A percentile compares a stretch with the other conserved stretches of the same genome.
Conservation (phyloP, 2,329 filamentous ascomycete genomes). For the Ceratocystiopsis sp. region DNA sequence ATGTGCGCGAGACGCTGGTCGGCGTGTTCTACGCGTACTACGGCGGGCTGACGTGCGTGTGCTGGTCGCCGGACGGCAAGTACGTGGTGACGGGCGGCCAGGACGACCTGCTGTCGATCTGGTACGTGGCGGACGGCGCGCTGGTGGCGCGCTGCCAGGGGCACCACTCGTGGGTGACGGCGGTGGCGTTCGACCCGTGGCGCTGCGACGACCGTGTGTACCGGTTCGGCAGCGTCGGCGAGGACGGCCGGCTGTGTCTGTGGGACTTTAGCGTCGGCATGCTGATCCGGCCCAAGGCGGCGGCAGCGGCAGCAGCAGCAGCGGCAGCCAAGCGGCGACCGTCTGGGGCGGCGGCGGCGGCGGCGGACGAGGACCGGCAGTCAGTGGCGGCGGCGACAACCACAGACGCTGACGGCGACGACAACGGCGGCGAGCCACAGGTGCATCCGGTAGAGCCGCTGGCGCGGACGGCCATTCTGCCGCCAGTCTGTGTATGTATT, state of each 20-base stretch:
- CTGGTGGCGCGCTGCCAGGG: conserved; percentile 88
- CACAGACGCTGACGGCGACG: conserved; percentile 35
- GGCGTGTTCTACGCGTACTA: conserved; percentile 86
- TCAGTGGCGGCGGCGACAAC: conserved; percentile 28
- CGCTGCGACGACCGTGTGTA: conserved; percentile 91
- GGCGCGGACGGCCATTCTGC: conserved; percentile 66
- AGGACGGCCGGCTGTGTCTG: conserved; percentile 75
- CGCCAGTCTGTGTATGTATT: conserved; percentile 66
- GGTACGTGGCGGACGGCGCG: conserved; percentile 68
- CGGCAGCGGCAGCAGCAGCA: conserved; percentile 30
- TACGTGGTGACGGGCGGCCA: conserved; percentile 92
- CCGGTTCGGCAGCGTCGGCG: conserved; percentile 86
- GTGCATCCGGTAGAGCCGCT: conserved; percentile 73
- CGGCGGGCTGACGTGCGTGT: conserved; percentile 79
- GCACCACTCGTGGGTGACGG: conserved; percentile 89
- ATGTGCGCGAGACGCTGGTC: conserved; percentile 74
- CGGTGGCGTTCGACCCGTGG: conserved; percentile 92
- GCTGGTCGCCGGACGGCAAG: conserved; percentile 94
- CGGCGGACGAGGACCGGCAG: conserved; percentile 9
- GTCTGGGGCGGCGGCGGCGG: neutral
- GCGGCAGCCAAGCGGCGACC: conserved; percentile 2
- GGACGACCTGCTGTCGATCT: conserved; percentile 91
- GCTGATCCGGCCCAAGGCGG: conserved; percentile 73
- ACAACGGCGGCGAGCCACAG: conserved; percentile 30
- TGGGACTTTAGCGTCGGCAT: conserved; percentile 98